phyloP scores from a whole-genome alignment of 1,284 basidiomycete genomes.

The Boletus sp. region DNA sequence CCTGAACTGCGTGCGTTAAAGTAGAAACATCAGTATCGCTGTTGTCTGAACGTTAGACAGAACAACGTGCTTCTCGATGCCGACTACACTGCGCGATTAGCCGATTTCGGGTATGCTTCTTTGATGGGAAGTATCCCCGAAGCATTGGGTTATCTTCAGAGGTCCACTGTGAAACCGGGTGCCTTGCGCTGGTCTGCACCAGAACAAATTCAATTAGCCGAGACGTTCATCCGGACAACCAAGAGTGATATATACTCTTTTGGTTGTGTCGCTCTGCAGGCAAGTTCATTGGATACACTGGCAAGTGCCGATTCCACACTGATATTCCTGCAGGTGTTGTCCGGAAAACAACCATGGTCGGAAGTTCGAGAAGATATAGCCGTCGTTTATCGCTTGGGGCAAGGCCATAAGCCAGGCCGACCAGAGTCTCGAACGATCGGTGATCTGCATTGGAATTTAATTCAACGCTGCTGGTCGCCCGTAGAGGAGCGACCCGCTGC shows the following conservation, averaged over 20 bases:
- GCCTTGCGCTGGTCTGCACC: no score
- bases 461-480: no score
- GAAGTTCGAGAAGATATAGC: no score
- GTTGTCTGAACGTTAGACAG: no score
- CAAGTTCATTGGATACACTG: neutral
- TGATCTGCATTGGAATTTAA: no score
- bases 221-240: neutral
- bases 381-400: neutral
- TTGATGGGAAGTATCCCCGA: conserved; percentile 1
- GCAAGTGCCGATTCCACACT: neutral
- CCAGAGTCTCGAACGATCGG: neutral
- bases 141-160: conserved; percentile 15
- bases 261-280: conserved; percentile 2
- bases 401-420: neutral
- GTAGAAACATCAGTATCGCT: neutral
- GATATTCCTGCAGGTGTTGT: neutral
- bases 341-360: no score
- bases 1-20: conserved; percentile 8
- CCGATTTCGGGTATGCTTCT: no score
- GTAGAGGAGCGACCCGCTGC: no score
- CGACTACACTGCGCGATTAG: no score
- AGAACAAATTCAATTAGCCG: neutral
- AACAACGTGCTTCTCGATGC: no score
- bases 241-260: conserved; percentile 15
- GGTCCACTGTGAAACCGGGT: conserved; percentile 10